These are phyloP conservation scores for Venturia aucupariae DNA, from an alignment of 2,329 filamentous ascomycete species.

Conservation along the genomic window DNA sequence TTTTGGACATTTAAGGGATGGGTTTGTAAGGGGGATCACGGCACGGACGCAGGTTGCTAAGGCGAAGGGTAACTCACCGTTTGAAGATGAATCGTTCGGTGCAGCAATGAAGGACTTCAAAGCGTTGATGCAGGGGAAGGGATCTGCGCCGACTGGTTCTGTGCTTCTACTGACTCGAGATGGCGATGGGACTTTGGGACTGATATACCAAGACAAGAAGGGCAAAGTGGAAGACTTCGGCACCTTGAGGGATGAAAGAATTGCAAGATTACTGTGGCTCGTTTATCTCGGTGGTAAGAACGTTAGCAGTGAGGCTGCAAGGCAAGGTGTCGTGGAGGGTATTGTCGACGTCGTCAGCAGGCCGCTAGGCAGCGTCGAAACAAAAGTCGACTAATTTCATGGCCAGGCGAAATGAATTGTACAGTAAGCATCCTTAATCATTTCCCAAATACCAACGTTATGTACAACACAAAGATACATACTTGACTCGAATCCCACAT, in stretches of 20 bases:
- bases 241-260: constrained; percentile 63
- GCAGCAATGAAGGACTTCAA: constrained; percentile 69
- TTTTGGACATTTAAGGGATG: constrained; percentile 85
- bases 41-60: constrained; percentile 54
- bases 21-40: constrained; percentile 78
- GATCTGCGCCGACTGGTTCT: constrained; percentile 67
- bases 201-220: constrained; percentile 55
- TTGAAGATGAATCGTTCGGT: constrained; percentile 68
- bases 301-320: constrained; percentile 74
- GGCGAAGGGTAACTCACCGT: constrained; percentile 39
- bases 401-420: not conserved
- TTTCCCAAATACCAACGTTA: not conserved
- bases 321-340: constrained; percentile 76
- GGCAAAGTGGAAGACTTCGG: constrained; percentile 49
- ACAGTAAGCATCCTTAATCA: not conserved
- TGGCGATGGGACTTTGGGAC: constrained; percentile 53
- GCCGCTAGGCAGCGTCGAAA: constrained; percentile 77
- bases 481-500: too few relatives aligned
- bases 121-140: constrained; percentile 65
- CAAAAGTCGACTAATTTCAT: constrained; percentile 60
- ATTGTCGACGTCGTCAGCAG: constrained; percentile 80
- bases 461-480: not conserved
- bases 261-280: constrained; percentile 77
- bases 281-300: constrained; percentile 80
- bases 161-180: constrained; percentile 67